These are phyloP conservation scores for Trametes maxima DNA, from an alignment of 768 basidiomycete genomes.

Conservation along the genomic window DNA sequence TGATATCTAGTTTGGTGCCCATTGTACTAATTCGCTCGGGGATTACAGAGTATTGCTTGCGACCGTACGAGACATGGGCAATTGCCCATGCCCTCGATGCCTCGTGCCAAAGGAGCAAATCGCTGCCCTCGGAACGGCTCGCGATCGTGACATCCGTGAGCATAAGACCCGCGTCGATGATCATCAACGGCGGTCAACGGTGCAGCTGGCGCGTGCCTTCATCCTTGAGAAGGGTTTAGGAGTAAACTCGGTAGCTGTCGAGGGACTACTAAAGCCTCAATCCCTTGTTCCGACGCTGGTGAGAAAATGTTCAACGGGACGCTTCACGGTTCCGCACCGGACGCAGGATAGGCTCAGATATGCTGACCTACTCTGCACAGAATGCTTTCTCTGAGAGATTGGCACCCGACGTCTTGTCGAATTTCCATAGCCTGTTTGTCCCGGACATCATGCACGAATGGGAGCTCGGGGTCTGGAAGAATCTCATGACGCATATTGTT, in stretches of 20 bases:
- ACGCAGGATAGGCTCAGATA: too few species aligned
- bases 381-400: constrained; percentile 34
- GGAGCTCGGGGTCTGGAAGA: constrained; percentile 40
- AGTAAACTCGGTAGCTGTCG: background rate
- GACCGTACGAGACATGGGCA: constrained; percentile 40
- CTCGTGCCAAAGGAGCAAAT: constrained; percentile 34
- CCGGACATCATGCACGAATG: constrained; percentile 40
- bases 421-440: constrained; percentile 30
- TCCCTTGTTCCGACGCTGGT: too few species aligned
- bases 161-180: constrained; percentile 14
- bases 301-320: too few species aligned
- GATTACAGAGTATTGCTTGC: constrained; percentile 44
- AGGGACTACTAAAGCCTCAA: too few species aligned
- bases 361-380: constrained; percentile 17
- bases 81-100: constrained; percentile 45
- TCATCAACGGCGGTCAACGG: background rate
- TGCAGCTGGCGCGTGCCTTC: constrained; percentile 14
- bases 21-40: too few species aligned
- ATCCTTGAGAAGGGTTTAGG: constrained; percentile 30
- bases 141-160: background rate
- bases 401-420: constrained; percentile 10
- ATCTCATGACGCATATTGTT: constrained; percentile 31
- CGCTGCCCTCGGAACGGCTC: constrained; percentile 30
- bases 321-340: too few species aligned
- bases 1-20: too few species aligned